Percentiles rank a stretch among this genome's conserved stretches.
phyloP scores from a whole-genome alignment of 192 early-diverging fungal genomes.

The Coemansia sp. region DNA sequence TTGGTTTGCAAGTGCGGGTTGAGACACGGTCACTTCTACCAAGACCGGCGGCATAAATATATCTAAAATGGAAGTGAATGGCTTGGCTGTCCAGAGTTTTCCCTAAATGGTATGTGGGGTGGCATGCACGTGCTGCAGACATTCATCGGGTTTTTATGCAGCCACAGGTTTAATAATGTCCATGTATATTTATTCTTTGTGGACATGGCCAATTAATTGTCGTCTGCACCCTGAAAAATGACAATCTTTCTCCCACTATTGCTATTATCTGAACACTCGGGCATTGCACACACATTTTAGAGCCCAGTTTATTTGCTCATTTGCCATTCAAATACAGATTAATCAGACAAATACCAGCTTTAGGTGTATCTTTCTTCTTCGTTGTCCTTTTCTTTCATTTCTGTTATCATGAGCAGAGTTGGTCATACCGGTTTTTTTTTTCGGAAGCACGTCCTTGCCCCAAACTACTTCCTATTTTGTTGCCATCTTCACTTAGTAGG shows the following conservation, averaged over 20 bases:
- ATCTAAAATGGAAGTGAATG: not conserved
- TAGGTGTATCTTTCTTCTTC: not conserved
- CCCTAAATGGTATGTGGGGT: not conserved
- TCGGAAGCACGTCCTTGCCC: not conserved
- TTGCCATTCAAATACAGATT: not conserved
- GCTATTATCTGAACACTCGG: not conserved
- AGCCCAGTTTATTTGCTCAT: not conserved
- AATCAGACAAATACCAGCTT: not conserved
- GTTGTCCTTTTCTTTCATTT: not conserved
- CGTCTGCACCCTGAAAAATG: not conserved
- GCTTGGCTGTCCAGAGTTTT: not conserved
- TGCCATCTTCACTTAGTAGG: not conserved
- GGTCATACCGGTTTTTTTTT: not conserved
- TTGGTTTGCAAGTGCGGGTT: not conserved
- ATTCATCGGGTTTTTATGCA: slow-evolving; percentile 1
- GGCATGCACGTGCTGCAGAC: not conserved
- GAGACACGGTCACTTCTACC: not conserved
- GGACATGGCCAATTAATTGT: not conserved
- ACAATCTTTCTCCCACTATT: not conserved
- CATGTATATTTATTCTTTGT: not conserved
- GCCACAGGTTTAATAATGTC: not conserved
- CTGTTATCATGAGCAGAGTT: not conserved
- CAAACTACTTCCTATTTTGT: not conserved
- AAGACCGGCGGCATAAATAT: not conserved
- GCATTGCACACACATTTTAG: not conserved